Conservation (phyloP, 805 yeast genomes). For the Saturnispora sekii region DNA sequence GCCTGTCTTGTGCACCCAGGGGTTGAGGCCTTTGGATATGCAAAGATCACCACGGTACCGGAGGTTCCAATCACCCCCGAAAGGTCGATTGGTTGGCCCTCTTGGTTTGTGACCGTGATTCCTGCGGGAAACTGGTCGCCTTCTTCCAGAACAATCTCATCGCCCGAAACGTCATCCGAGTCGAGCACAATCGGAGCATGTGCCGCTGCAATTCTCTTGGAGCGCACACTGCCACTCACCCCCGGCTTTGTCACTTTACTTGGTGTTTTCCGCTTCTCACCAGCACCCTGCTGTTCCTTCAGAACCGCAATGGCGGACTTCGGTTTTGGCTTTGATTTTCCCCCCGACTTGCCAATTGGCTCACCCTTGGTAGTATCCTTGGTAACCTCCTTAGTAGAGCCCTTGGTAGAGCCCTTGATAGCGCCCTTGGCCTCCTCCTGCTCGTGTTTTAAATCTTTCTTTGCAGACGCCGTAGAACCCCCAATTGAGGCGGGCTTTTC, state of each 20-base stretch:
- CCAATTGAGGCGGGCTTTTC: background rate
- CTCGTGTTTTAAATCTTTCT: too few relatives aligned
- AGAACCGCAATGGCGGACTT: background rate
- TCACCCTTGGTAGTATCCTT: background rate
- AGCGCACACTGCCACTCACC: too few relatives aligned
- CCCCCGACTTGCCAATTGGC: background rate
- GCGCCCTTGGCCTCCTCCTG: too few relatives aligned
- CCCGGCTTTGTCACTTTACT: background rate
- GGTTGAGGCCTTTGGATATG: conserved; percentile 88
- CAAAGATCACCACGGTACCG: conserved; percentile 45
- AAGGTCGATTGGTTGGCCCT: conserved; percentile 25
- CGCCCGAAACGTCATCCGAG: background rate
- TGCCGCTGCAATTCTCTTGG: background rate
- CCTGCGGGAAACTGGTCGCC: conserved; percentile 12
- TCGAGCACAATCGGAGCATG: background rate
- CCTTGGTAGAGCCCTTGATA: too few relatives aligned
- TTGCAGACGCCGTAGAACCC: too few relatives aligned
- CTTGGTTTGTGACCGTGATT: conserved; percentile 39
- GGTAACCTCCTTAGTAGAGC: too few relatives aligned
- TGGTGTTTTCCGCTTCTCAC: background rate
- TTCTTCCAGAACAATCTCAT: conserved; percentile 7
- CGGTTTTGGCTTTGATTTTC: background rate
- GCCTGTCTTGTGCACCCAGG: conserved; percentile 98
- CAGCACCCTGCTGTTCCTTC: background rate
- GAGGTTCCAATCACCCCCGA: conserved; percentile 22